Conservation (phyloP, 441 rosid genomes). For the Hypseocharis bilobata region DNA sequence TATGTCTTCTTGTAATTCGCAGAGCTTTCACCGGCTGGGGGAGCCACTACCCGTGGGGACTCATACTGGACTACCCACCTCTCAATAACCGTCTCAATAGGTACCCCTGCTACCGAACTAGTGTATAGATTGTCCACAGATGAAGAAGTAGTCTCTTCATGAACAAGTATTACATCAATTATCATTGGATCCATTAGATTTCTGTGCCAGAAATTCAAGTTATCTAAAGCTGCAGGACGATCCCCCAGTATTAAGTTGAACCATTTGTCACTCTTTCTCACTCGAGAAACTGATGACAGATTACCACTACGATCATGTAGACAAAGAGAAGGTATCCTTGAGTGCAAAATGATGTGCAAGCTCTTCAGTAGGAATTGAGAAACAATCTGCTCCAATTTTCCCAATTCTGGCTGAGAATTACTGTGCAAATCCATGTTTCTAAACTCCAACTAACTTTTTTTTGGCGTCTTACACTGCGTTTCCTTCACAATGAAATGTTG, state of each 20-base stretch:
- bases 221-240: conserved; percentile 63
- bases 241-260: conserved; percentile 75
- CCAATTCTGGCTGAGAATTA: conserved; percentile 35
- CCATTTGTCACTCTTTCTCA: conserved; percentile 75
- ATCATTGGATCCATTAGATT: conserved; percentile 66
- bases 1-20: conserved; percentile 57
- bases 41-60: conserved; percentile 34
- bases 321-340: conserved; percentile 69
- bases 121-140: conserved; percentile 30
- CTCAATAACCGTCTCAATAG: conserved; percentile 65
- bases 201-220: conserved; percentile 62
- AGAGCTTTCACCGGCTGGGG: conserved; percentile 38
- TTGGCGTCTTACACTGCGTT: background rate
- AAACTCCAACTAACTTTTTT: background rate
- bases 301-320: conserved; percentile 31
- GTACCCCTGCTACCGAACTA: conserved; percentile 20
- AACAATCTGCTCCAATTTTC: conserved; percentile 60
- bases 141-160: conserved; percentile 32
- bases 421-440: conserved; percentile 36
- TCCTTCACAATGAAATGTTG: background rate
- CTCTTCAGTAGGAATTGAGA: conserved; percentile 65
- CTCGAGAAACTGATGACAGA: conserved; percentile 31
- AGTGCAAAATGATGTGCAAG: conserved; percentile 61
- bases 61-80: conserved; percentile 80
- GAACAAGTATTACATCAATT: conserved; percentile 63